A percentile compares a stretch with the other conserved stretches of the same genome.
Evolutionary conservation across 1,139 yeast species (phyloP).

Genomic region (Arxiozyma slooffiae): DNA sequence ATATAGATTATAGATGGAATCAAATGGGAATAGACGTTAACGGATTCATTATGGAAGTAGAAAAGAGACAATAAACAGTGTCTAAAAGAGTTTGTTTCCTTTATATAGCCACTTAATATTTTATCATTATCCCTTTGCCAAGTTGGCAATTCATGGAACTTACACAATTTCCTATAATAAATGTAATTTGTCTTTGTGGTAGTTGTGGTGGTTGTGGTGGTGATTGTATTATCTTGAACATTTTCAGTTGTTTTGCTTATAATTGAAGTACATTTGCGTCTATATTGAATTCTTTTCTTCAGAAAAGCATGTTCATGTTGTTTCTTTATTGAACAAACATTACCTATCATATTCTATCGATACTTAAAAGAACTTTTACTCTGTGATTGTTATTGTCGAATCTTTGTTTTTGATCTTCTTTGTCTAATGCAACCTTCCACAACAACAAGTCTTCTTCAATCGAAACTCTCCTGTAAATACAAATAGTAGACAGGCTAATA

Average conservation of each 20-base stretch:
- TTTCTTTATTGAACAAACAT: too few relatives aligned
- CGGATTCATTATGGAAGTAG: constrained; percentile 73
- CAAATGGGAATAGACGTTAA: constrained; percentile 73
- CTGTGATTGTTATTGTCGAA: too few relatives aligned
- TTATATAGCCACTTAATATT: constrained; percentile 65
- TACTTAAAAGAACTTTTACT: too few relatives aligned
- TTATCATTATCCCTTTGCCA: constrained; percentile 86
- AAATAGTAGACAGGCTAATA: too few relatives aligned
- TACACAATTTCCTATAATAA: background rate
- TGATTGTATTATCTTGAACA: background rate
- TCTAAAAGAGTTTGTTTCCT: constrained; percentile 46
- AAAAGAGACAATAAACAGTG: constrained; percentile 48
- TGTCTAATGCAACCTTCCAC: too few relatives aligned
- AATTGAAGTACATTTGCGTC: background rate
- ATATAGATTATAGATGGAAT: constrained; percentile 50
- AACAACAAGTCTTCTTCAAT: too few relatives aligned
- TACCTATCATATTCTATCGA: too few relatives aligned
- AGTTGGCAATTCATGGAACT: constrained; percentile 47
- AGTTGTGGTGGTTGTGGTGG: background rate
- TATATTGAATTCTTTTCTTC: background rate
- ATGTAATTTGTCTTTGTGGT: background rate
- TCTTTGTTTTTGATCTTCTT: too few relatives aligned
- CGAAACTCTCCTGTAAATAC: too few relatives aligned
- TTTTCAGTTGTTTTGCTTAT: background rate
- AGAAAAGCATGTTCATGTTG: background rate